A percentile compares a stretch with the other conserved stretches of the same genome.
These are phyloP conservation scores for Picea abies DNA, from an alignment of 83 land plant species.

Conservation along the genomic window DNA sequence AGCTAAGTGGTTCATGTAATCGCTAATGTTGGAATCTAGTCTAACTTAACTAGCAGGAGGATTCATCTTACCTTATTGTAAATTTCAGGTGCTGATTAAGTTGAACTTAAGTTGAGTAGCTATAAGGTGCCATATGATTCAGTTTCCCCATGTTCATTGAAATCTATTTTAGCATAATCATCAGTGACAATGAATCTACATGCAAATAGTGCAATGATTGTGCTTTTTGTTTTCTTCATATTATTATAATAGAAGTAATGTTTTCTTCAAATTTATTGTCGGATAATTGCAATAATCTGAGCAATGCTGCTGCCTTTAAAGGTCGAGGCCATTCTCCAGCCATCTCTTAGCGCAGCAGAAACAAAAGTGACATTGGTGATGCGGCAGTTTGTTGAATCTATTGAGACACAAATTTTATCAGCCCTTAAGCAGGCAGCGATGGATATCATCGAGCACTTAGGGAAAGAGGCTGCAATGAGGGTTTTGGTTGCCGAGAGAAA, in stretches of 20 bases:
- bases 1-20: too few species aligned
- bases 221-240: neutral
- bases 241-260: neutral
- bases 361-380: constrained; percentile 7
- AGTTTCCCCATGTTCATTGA: neutral
- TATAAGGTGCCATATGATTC: too few species aligned
- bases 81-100: too few species aligned
- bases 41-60: too few species aligned
- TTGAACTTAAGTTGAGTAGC: too few species aligned
- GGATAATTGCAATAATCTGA: neutral
- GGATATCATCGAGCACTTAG: constrained; percentile 38
- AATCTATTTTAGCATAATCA: neutral
- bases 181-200: neutral
- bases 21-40: too few species aligned
- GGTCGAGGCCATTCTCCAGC: constrained; percentile 7
- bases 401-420: neutral
- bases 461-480: constrained; percentile 50
- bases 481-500: constrained; percentile 37
- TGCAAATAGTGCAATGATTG: neutral
- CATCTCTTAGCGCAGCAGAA: neutral
- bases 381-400: constrained; percentile 8
- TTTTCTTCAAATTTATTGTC: neutral
- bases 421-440: neutral
- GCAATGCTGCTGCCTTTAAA: neutral
- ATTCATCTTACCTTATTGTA: too few species aligned